A percentile compares a stretch with the other conserved stretches of the same genome.
Conservation (phyloP, 257 asterid species). For the Parsonsia alboflavescens region DNA sequence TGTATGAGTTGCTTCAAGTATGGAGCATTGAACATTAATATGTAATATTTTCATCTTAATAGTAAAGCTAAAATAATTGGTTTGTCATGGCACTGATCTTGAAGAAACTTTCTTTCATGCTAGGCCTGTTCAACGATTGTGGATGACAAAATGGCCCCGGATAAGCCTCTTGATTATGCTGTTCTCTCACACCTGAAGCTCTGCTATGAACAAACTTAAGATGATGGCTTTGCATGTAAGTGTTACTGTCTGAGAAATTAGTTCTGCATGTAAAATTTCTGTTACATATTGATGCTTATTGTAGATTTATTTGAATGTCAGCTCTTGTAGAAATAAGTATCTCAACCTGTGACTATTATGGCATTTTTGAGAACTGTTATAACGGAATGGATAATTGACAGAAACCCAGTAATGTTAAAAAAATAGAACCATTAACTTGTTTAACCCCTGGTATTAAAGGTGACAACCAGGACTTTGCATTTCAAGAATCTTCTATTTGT, state of each 20-base stretch:
- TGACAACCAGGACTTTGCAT: not conserved
- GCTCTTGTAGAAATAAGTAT: not conserved
- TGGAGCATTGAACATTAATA: not conserved
- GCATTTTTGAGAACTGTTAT: not conserved
- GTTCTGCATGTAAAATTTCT: not conserved
- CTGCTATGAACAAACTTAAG: conserved; percentile 97
- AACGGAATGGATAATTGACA: not conserved
- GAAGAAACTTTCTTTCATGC: conserved; percentile 9
- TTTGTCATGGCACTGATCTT: not conserved
- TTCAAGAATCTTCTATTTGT: not conserved
- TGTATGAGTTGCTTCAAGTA: not conserved
- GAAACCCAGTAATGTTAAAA: not conserved
- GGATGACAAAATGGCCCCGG: conserved; percentile 88
- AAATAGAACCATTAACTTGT: not conserved
- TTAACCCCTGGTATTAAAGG: not conserved
- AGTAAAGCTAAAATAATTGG: not conserved
- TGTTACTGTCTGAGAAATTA: conserved; percentile 12
- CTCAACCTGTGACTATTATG: not conserved
- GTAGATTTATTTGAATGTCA: not conserved
- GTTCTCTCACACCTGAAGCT: conserved; percentile 90
- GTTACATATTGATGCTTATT: not conserved
- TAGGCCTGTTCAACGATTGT: conserved; percentile 97
- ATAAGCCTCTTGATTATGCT: conserved; percentile 95
- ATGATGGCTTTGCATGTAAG: conserved; percentile 96
- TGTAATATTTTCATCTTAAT: not conserved